Evolutionary conservation across 768 basidiomycete species (phyloP), one percentile per base, ranked within the genome.

Genomic region (Trametes coccinea): DNA sequence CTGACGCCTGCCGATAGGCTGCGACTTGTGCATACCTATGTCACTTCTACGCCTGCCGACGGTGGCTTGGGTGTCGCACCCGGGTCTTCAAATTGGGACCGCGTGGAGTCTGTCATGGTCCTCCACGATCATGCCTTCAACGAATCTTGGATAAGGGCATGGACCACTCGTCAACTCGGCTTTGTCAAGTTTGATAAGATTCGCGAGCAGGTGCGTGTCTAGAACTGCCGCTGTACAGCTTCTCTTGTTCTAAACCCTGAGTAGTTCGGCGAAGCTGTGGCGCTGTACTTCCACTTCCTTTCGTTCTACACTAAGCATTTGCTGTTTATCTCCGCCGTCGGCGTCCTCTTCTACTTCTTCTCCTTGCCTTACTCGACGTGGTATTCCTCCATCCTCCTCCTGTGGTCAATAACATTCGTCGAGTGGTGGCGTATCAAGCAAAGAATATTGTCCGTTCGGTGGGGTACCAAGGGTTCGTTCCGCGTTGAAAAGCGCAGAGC

Each of bases 351-450:
- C 71, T 93, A 86, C 76, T 82, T 86, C 74, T 80, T 90, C 68
- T 82, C 84, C 30, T 79, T 82, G 0, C 83, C 88, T 0, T 98
- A 94, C 74, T 88, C 89, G 8, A 82, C 89, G 10, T 48, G 84
- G 4, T 98, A 94, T 72, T 93, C 93, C 0, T 74, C 82, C 55
- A 74, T 91, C 22, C 76, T 96, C 49, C 83, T 86, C n/a, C 56
- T 94, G 2, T 99, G 95, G 92, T 88, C 90, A 0, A 80, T 93
- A 49, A 73, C 82, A 17, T 96, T 95, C 68, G 89, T 95, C 62
- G 95, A 98, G 73, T 89, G 87, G 79, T 99, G 96, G 96, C 83
- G 90, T 31, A 82, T 97, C 40, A 84, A 84, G 60, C 92, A 98
- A 74, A 85, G 89, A 16, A 85, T 88, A 43, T 77, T 96, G n/a